These are phyloP conservation scores for Onygena corvina DNA, from an alignment of 2,329 filamentous ascomycete genomes.

Conservation along the genomic window DNA sequence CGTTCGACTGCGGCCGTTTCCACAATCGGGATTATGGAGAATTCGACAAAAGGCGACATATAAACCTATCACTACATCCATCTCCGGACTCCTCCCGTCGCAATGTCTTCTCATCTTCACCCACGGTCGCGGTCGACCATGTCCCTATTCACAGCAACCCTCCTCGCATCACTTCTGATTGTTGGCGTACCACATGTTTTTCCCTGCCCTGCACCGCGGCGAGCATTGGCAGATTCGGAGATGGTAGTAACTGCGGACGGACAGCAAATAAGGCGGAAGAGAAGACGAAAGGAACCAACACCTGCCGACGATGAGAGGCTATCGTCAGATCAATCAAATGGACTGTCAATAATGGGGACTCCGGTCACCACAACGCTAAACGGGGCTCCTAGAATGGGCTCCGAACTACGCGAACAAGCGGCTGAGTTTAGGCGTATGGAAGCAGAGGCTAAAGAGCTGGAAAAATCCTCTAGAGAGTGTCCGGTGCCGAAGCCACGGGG, in stretches of 20 bases:
- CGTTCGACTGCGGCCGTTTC: neutral
- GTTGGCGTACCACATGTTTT: conserved; percentile 82
- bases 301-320: neutral
- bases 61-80: neutral
- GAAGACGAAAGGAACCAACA: conserved; percentile 26
- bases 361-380: neutral
- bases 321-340: neutral
- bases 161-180: conserved; percentile 80
- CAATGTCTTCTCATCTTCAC: conserved; percentile 76
- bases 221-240: conserved; percentile 59
- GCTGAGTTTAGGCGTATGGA: conserved; percentile 33
- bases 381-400: neutral
- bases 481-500: conserved; percentile 85
- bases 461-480: conserved; percentile 56
- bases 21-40: neutral
- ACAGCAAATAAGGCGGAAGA: conserved; percentile 28
- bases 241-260: conserved; percentile 33
- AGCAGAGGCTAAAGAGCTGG: conserved; percentile 30
- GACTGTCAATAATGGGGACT: neutral
- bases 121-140: conserved; percentile 87
- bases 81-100: neutral
- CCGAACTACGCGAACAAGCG: conserved; percentile 28
- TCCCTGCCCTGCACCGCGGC: conserved; percentile 74
- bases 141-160: conserved; percentile 86
- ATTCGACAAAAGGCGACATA: neutral